Conservation (phyloP, 1,284 basidiomycete genomes). For the Peniophora sp. region DNA sequence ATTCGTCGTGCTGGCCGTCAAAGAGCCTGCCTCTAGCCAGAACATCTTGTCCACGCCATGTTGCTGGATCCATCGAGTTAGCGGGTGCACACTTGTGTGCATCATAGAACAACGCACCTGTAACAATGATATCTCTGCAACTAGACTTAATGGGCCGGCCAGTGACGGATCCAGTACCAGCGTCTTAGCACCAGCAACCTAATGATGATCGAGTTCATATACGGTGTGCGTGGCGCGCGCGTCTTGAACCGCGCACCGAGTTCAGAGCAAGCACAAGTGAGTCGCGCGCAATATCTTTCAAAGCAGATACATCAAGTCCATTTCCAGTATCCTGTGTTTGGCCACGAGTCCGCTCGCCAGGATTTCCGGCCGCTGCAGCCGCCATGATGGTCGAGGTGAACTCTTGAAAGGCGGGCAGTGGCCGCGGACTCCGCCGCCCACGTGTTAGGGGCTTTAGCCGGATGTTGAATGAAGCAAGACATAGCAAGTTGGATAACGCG, state of each 20-base stretch:
- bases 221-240: background rate
- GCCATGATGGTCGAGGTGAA: constrained; percentile 15
- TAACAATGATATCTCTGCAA: constrained; percentile 86
- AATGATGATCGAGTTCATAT: constrained; percentile 5
- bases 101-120: constrained; percentile 54
- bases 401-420: constrained; percentile 3
- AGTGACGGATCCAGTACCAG: constrained; percentile 86
- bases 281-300: constrained; percentile 73
- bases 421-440: background rate
- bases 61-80: constrained; percentile 44
- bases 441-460: background rate
- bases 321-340: constrained; percentile 25
- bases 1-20: constrained; percentile 80
- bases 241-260: constrained; percentile 42
- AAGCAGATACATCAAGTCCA: constrained; percentile 55
- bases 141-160: constrained; percentile 87
- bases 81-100: constrained; percentile 3
- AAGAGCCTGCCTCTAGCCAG: constrained; percentile 89
- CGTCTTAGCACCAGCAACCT: constrained; percentile 94
- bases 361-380: background rate
- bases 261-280: constrained; percentile 77
- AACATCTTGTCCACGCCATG: constrained; percentile 99
- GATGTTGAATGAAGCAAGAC: too few species aligned
- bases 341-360: constrained; percentile 17
- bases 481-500: too few species aligned